A percentile compares a stretch with the other conserved stretches of the same genome.
These are phyloP conservation scores for Clavulina sp. DNA, from an alignment of 768 basidiomycete species.

Conservation along the genomic window DNA sequence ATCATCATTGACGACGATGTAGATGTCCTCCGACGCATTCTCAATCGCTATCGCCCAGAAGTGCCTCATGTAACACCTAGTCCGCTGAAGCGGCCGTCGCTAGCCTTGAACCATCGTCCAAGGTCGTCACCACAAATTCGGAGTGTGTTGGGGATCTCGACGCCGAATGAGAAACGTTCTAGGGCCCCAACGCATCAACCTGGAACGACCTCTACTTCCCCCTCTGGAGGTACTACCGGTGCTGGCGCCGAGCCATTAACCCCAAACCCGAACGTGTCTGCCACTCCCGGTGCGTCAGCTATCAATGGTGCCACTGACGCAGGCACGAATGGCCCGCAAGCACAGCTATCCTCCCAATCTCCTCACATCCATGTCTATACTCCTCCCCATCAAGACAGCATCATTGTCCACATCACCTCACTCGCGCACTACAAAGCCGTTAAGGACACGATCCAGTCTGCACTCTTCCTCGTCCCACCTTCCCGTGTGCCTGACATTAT, in stretches of 20 bases:
- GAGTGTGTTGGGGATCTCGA: constrained; percentile 19
- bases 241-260: too few relatives aligned
- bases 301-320: background rate
- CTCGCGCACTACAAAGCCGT: constrained; percentile 75
- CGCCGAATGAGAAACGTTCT: background rate
- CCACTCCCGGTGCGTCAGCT: background rate
- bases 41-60: constrained; percentile 49
- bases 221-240: too few relatives aligned
- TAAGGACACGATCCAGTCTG: constrained; percentile 66
- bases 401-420: constrained; percentile 84
- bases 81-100: constrained; percentile 47
- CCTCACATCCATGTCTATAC: constrained; percentile 12
- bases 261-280: too few relatives aligned
- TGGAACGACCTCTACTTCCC: background rate
- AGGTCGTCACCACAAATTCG: constrained; percentile 69
- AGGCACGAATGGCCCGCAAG: background rate
- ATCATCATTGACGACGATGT: constrained; percentile 90
- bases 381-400: constrained; percentile 20
- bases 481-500: constrained; percentile 67
- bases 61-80: constrained; percentile 23
- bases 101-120: constrained; percentile 50
- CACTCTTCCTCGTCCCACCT: constrained; percentile 26
- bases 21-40: constrained; percentile 52
- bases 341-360: background rate
- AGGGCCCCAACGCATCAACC: too few relatives aligned